Evolutionary conservation across 176 grass and related monocot species (phyloP).

Genomic region (Dactylis glomerata): DNA sequence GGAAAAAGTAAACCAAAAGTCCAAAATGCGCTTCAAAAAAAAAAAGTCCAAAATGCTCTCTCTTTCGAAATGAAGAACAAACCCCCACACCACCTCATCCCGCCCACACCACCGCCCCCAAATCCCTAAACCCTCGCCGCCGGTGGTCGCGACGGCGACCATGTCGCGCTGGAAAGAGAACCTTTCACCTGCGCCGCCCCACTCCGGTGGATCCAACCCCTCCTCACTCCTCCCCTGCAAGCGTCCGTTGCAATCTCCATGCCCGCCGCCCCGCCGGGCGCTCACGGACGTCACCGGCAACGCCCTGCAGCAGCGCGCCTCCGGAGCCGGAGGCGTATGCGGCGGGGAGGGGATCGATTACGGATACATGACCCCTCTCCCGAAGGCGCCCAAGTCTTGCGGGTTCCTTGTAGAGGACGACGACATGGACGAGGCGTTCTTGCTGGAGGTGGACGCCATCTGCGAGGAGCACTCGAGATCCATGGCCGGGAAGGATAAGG

Average conservation of each 20-base stretch:
- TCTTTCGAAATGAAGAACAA: constrained; percentile 1
- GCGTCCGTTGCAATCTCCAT: constrained; percentile 35
- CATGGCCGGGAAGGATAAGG: constrained; percentile 23
- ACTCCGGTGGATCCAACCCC: not conserved
- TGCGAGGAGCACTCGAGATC: constrained; percentile 57
- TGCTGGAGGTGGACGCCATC: constrained; percentile 77
- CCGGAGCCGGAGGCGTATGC: not conserved
- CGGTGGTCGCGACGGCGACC: not conserved
- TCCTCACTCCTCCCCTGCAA: constrained; percentile 36
- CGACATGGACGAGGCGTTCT: constrained; percentile 71
- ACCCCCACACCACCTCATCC: not conserved
- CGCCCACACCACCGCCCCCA: not conserved
- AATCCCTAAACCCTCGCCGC: constrained; percentile 27
- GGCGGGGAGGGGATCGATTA: not conserved
- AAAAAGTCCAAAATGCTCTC: not conserved
- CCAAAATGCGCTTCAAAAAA: not conserved
- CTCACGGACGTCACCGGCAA: constrained; percentile 35
- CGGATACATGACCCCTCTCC: constrained; percentile 29
- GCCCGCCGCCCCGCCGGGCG: constrained; percentile 31
- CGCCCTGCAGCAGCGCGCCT: constrained; percentile 20
- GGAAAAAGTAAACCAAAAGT: not conserved
- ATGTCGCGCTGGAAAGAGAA: constrained; percentile 50
- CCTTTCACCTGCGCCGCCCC: not conserved
- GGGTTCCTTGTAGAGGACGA: constrained; percentile 32
- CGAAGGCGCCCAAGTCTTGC: constrained; percentile 26